Percentiles rank a stretch among this genome's conserved stretches.
These are phyloP conservation scores for Pseudocohnilembus persalinus DNA, from an alignment of 169 alveolate species.

Conservation along the genomic window DNA sequence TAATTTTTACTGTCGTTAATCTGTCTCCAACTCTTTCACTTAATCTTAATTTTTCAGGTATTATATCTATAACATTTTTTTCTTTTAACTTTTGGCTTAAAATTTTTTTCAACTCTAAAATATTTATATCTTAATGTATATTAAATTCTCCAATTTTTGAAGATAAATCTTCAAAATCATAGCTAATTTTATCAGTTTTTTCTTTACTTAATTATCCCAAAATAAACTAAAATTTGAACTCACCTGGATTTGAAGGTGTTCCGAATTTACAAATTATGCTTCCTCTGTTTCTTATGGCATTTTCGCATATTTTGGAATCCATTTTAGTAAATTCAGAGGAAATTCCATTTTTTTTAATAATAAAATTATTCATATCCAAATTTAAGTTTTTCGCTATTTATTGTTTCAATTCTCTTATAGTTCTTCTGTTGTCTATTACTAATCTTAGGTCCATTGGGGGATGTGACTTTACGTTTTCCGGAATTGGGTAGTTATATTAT, in stretches of 20 bases:
- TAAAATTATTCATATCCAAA: neutral
- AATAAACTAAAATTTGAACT: neutral
- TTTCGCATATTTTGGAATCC: neutral
- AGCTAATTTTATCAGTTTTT: neutral
- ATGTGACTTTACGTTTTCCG: neutral
- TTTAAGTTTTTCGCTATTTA: neutral
- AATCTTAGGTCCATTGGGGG: neutral
- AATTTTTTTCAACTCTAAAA: neutral
- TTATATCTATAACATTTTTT: neutral
- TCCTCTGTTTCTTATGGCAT: neutral
- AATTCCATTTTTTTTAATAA: neutral
- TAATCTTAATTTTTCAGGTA: neutral
- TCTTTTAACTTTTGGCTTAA: neutral
- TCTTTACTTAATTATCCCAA: neutral
- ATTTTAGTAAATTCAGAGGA: neutral
- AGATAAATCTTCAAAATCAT: neutral
- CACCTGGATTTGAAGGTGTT: neutral
- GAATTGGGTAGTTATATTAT: neutral
- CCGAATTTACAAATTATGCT: neutral
- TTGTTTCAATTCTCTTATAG: constrained; percentile 6
- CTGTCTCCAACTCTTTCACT: neutral
- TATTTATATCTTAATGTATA: neutral
- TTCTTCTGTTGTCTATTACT: constrained; percentile 11
- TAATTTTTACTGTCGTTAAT: neutral
- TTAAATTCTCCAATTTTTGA: neutral